These are phyloP conservation scores for Torulaspora globosa DNA, from an alignment of 1,139 yeast genomes.

Conservation along the genomic window DNA sequence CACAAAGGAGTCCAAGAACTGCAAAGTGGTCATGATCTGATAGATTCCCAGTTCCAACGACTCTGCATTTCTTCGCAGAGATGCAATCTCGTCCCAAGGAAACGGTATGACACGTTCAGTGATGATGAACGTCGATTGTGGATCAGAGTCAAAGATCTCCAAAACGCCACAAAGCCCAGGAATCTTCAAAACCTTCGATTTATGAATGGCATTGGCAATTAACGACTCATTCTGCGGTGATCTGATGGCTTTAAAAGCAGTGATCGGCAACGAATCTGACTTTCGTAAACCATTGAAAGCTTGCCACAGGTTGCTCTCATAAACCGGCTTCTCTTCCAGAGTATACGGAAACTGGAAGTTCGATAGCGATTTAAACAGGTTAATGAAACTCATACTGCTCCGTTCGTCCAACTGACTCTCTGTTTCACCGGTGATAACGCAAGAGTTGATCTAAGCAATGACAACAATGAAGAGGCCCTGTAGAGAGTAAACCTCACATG, in stretches of 20 bases:
- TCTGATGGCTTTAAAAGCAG: conserved; percentile 28
- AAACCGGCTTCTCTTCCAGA: conserved; percentile 29
- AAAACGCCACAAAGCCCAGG: conserved; percentile 73
- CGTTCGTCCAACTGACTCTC: background rate
- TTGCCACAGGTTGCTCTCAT: conserved; percentile 41
- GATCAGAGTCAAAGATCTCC: conserved; percentile 61
- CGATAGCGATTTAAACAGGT: conserved; percentile 32
- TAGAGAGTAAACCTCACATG: conserved; percentile 8
- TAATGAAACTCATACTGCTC: conserved; percentile 30
- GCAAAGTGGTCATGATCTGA: conserved; percentile 52
- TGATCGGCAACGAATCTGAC: conserved; percentile 32
- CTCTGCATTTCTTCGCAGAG: conserved; percentile 34
- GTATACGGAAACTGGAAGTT: conserved; percentile 35
- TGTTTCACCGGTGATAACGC: background rate
- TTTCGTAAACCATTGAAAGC: conserved; percentile 42
- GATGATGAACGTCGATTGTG: conserved; percentile 62
- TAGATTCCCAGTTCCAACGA: conserved; percentile 58
- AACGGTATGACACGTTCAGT: conserved; percentile 77
- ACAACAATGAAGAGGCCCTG: background rate
- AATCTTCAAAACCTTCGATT: conserved; percentile 62
- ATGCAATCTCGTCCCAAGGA: conserved; percentile 23
- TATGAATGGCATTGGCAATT: conserved; percentile 62
- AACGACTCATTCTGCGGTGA: conserved; percentile 33
- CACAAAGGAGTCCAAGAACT: conserved; percentile 57
- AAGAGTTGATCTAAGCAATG: background rate